Evolutionary conservation across 306 rosid species (phyloP), one percentile per base, ranked within the genome.

Genomic region (Chamaecrista fasciculata): DNA sequence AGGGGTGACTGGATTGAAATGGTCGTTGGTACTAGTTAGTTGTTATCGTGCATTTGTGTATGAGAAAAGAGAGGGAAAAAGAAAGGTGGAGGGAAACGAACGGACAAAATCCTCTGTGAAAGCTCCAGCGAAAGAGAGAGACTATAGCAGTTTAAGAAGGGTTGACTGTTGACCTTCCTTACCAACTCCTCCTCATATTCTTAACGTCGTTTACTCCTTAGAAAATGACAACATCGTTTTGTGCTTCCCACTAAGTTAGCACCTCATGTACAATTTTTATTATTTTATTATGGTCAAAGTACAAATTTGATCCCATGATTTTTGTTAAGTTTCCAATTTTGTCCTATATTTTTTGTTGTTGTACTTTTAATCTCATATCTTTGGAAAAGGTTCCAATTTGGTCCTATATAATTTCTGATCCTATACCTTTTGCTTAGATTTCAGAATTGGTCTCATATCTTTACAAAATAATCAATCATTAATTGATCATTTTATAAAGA

Each of bases 1-100:
- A 14, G 16, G 53, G 31, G 70, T 48, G 65, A 33, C 76, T 63
- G 47, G 65, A 47, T 86, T 79, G 83, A 86, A 86, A 67, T 36
- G 82, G 90, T 87, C 89, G 36, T 77, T 70, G 77, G 16, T 43
- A 1, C 16, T 62, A 1, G 23, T 28, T 43, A 1, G 11, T 66
- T 7, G 53, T 28, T 42, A 40, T 10, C 50, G 47, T 0, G 36
- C 24, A 12, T 57, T 23, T 46, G 26, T n/a, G 12, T 39, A 26
- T 6, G 50, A 75, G 26, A 40, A 66, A 44, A 52, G 44, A 34
- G 6, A 39, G 75, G 26, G 59, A 57, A 37, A 66, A 39, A 57
- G 46, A 66, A 9, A 29, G 46, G 28, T 10, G 16, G 77, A 68
- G 51, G 75, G 37, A 74, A 69, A 76, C 18, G 83, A 67, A 79